These are phyloP conservation scores for Aphanomyces euteiches DNA, from an alignment of 352 stramenopile genomes.

Conservation along the genomic window DNA sequence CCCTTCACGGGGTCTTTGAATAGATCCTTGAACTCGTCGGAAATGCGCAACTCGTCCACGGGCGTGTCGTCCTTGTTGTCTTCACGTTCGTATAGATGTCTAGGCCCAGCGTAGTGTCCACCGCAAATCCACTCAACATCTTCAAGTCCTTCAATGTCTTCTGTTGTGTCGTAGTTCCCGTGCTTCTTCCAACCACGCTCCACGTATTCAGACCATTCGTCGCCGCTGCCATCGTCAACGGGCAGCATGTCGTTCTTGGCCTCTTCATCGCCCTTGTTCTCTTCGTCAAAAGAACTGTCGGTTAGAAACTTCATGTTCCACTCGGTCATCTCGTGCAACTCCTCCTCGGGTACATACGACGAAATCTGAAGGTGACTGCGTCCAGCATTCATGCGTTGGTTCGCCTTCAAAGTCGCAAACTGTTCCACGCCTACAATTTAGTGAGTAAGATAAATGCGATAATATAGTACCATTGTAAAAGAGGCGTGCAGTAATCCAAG, in stretches of 20 bases:
- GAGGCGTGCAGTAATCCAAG: too few relatives aligned
- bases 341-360: neutral
- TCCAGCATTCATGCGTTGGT: neutral
- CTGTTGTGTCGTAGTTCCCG: neutral
- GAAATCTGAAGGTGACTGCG: neutral
- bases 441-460: too few relatives aligned
- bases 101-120: neutral
- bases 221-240: neutral
- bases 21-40: constrained; percentile 8
- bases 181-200: constrained; percentile 11
- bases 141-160: constrained; percentile 7
- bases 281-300: neutral
- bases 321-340: neutral
- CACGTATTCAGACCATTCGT: constrained; percentile 2
- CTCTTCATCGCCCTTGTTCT: neutral
- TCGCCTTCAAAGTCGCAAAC: constrained; percentile 7
- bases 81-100: neutral
- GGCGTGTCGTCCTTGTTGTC: neutral
- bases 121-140: constrained; percentile 1
- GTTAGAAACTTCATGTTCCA: neutral
- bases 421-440: neutral
- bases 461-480: too few relatives aligned
- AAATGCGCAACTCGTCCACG: constrained; percentile 9
- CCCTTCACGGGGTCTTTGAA: constrained; percentile 15
- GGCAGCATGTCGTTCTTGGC: neutral